Conservation (phyloP, 2,329 filamentous ascomycete genomes). For the Sclerotiophoma versabilis region DNA sequence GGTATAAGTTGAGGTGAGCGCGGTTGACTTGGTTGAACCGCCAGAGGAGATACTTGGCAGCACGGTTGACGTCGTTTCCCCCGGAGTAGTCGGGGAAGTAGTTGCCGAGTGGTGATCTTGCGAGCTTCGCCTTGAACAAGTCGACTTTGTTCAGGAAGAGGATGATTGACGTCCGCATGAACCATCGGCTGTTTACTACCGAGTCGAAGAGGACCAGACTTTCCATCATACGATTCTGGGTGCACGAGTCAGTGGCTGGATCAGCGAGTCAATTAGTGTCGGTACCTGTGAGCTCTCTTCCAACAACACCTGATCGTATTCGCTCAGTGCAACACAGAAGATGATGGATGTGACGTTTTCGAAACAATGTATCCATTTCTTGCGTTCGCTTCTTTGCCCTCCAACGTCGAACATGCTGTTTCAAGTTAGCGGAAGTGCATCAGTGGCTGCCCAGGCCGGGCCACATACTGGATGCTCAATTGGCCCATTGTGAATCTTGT, state of each 20-base stretch:
- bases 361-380: conserved; percentile 99
- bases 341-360: conserved; percentile 99
- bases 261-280: conserved; percentile 18
- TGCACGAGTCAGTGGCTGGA: conserved; percentile 32
- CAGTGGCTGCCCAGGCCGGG: conserved; percentile 28
- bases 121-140: conserved; percentile 94
- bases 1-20: conserved; percentile 94
- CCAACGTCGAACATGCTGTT: conserved; percentile 98
- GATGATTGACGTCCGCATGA: conserved; percentile 98
- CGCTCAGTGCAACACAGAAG: conserved; percentile 96
- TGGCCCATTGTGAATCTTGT: conserved; percentile 99
- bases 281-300: conserved; percentile 96
- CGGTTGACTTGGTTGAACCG: conserved; percentile 98
- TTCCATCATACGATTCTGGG: conserved; percentile 98
- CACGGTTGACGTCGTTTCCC: conserved; percentile 96
- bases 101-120: conserved; percentile 85
- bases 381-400: conserved; percentile 93
- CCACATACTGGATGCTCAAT: conserved; percentile 92
- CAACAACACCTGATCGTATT: conserved; percentile 96
- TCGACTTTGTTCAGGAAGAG: conserved; percentile 99
- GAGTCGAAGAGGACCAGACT: conserved; percentile 95
- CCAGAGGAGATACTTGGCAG: conserved; percentile 97
- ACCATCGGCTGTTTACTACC: conserved; percentile 98
- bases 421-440: conserved; percentile 38
- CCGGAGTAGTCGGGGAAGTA: conserved; percentile 99